These are phyloP conservation scores for Hibiscus trionum DNA, from an alignment of 345 rosid genomes.

Conservation along the genomic window DNA sequence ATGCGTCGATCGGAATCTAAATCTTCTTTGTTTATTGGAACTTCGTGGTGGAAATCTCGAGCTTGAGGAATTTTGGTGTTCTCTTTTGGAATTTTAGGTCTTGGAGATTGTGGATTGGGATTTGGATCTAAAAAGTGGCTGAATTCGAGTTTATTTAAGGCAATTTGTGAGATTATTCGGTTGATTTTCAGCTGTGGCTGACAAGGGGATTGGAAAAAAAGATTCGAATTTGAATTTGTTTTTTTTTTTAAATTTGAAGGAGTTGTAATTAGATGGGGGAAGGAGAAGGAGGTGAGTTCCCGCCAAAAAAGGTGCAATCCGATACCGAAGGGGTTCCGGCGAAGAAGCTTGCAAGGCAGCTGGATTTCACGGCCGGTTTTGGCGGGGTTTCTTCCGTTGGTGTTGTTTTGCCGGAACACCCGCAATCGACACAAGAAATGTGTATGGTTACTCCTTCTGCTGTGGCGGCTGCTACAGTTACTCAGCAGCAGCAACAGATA, in stretches of 20 bases:
- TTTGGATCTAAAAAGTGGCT: conserved; percentile 40
- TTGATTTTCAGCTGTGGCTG: conserved; percentile 7
- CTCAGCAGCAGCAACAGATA: conserved; percentile 16
- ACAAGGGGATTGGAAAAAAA: background rate
- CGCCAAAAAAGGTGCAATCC: conserved; percentile 52
- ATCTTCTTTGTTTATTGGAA: background rate
- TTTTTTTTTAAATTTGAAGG: conserved; percentile 7
- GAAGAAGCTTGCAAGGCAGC: conserved; percentile 84
- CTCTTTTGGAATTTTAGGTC: conserved; percentile 17
- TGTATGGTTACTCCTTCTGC: background rate
- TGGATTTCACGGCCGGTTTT: conserved; percentile 67
- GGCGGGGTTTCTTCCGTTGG: conserved; percentile 24
- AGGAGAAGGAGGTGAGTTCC: conserved; percentile 60
- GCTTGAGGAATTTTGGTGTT: conserved; percentile 27
- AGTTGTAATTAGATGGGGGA: conserved; percentile 51
- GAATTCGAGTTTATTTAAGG: conserved; percentile 26
- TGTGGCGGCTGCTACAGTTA: background rate
- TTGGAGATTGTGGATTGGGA: conserved; percentile 7
- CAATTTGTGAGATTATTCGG: conserved; percentile 19
- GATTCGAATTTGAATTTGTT: conserved; percentile 10
- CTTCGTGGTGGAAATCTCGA: conserved; percentile 22
- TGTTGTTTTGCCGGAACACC: conserved; percentile 48
- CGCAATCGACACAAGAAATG: conserved; percentile 18
- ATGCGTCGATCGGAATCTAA: conserved; percentile 25
- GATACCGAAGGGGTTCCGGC: conserved; percentile 16